These are phyloP conservation scores for Penicillium griseofulvum DNA, from an alignment of 2,329 filamentous ascomycete species.

Conservation along the genomic window DNA sequence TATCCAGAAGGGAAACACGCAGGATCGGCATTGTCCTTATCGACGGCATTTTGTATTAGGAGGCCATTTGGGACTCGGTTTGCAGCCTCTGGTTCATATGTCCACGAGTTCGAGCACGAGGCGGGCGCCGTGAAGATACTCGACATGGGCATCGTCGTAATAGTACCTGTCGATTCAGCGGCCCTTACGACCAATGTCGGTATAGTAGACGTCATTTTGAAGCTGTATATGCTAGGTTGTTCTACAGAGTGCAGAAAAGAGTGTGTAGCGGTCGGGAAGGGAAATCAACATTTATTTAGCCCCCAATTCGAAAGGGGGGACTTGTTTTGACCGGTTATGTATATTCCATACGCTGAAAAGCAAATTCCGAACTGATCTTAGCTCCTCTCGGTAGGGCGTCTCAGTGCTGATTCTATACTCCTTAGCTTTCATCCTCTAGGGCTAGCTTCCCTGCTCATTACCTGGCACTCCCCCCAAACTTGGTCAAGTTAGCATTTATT, in stretches of 20 bases:
- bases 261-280: neutral
- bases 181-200: neutral
- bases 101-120: constrained; percentile 4
- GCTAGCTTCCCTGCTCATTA: neutral
- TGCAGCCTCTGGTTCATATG: neutral
- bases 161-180: neutral
- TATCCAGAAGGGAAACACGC: constrained; percentile 4
- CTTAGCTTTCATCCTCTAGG: neutral
- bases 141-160: constrained; percentile 4
- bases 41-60: neutral
- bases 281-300: neutral
- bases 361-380: neutral
- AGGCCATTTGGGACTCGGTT: neutral
- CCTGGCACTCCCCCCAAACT: neutral
- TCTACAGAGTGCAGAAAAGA: neutral
- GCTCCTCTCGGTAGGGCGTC: neutral
- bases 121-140: constrained; percentile 3
- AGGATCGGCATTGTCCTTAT: neutral
- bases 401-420: neutral
- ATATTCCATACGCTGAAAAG: neutral
- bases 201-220: neutral
- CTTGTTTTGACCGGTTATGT: neutral
- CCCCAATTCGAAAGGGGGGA: neutral
- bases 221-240: neutral
- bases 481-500: neutral